Evolutionary conservation across 139 green algal genomes (phyloP).

Genomic region (Spirogloea muscicola): DNA sequence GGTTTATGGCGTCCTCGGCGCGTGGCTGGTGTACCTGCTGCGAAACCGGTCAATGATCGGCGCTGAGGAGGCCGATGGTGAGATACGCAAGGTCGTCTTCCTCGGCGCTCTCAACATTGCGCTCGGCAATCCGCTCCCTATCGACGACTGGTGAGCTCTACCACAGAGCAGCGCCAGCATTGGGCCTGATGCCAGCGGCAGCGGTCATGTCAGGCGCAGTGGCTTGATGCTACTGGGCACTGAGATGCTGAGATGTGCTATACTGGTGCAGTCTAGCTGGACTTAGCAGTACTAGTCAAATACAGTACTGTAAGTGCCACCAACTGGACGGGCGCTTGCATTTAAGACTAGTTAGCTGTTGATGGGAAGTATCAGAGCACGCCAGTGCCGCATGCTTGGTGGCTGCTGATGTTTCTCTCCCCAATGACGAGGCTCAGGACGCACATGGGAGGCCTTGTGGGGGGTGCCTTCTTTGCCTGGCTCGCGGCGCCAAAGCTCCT

Average conservation of each 20-base stretch:
- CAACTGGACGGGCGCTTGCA: not conserved
- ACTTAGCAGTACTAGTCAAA: too few relatives aligned
- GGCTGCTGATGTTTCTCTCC: not conserved
- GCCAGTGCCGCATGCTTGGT: not conserved
- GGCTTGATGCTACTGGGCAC: too few relatives aligned
- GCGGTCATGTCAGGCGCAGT: too few relatives aligned
- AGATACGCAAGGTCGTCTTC: slow-evolving; percentile 4
- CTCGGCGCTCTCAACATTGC: slow-evolving; percentile 13
- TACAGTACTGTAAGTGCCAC: too few relatives aligned
- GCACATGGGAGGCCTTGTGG: slow-evolving; percentile 1
- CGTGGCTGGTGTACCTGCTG: slow-evolving; percentile 17
- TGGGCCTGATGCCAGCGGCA: too few relatives aligned
- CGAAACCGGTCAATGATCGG: slow-evolving; percentile 35
- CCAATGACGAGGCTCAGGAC: not conserved
- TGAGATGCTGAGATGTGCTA: too few relatives aligned
- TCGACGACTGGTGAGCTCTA: slow-evolving; percentile 18
- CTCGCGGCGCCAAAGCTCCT: slow-evolving; percentile 13
- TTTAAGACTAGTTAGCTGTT: too few relatives aligned
- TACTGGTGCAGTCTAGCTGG: too few relatives aligned
- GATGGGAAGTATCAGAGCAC: not conserved
- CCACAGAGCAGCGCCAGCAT: too few relatives aligned
- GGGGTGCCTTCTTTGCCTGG: not conserved
- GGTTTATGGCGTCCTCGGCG: slow-evolving; percentile 13
- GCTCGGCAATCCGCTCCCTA: slow-evolving; percentile 18
- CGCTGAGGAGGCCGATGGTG: slow-evolving; percentile 15